Evolutionary conservation across 129 eudicot genomes (phyloP).

Genomic region (Saposhnikovia divaricata): DNA sequence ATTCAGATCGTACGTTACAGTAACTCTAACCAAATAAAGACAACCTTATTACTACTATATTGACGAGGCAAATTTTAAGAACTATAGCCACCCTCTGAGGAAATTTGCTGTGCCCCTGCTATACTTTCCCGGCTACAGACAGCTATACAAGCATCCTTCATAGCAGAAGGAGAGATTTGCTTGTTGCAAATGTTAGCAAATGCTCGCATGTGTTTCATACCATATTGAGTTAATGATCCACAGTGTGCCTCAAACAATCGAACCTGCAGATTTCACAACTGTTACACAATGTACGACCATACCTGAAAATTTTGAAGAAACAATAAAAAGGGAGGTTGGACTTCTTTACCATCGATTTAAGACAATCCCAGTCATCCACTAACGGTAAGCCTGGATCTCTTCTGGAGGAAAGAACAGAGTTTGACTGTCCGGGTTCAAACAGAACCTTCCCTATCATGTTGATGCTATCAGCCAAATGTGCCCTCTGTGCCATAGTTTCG

Average conservation of each 20-base stretch:
- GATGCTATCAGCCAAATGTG: slow-evolving; percentile 50
- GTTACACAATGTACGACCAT: not conserved
- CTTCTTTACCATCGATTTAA: slow-evolving; percentile 61
- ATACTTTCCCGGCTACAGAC: slow-evolving; percentile 33
- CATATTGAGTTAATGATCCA: slow-evolving; percentile 72
- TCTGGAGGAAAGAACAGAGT: slow-evolving; percentile 21
- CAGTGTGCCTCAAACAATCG: slow-evolving; percentile 68
- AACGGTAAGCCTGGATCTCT: slow-evolving; percentile 36
- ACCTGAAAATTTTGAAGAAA: not conserved
- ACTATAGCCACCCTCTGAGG: not conserved
- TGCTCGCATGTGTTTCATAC: slow-evolving; percentile 90
- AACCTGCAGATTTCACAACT: slow-evolving; percentile 28
- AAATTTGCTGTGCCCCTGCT: not conserved
- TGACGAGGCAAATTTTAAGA: not conserved
- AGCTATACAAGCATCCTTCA: slow-evolving; percentile 55
- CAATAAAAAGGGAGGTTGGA: not conserved
- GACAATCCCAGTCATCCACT: slow-evolving; percentile 82
- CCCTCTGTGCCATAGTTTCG: slow-evolving; percentile 33
- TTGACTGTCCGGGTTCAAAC: slow-evolving; percentile 38
- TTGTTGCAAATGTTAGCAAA: slow-evolving; percentile 87
- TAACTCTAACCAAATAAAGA: not conserved
- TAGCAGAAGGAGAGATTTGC: slow-evolving; percentile 14
- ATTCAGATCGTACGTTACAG: not conserved
- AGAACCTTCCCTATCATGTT: slow-evolving; percentile 29
- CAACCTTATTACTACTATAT: not conserved